Evolutionary conservation across 108 stramenopile genomes (phyloP), one percentile per base, ranked within the genome.

Genomic region (Cyclotella sp.): DNA sequence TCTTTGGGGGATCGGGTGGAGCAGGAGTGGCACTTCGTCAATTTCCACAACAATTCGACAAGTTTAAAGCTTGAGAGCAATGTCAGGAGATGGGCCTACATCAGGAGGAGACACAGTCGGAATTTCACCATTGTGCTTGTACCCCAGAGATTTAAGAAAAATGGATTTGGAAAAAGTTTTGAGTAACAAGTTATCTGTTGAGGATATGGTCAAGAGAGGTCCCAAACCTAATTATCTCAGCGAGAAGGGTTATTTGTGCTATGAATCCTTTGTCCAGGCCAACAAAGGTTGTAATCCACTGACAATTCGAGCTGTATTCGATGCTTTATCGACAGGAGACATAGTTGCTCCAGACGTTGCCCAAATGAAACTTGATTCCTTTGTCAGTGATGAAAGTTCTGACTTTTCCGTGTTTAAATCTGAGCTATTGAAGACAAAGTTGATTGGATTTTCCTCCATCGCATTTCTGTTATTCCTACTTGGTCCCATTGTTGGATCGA

Each of bases 251-350:
- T 92, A 92, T 68, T 44, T 89, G 45, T 88, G 89, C 24, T 92
- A 68, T 78, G 52, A 57, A 9, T 88, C 89, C 19, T 90, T 87
- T 67, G 73, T 63, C 9, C 72, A 71, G 34, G 88, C 85, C 47
- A 90, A 90, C 67, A 72, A 43, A 10, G 82, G 75, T 0, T 76
- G 71, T 60, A 89, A 92, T 86, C 89, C 89, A 5, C 81, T 90
- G 65, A 84, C 89, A 10, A 73, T 92, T n/a, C 79, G 91, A 34
- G 91, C 91, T 29, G 76, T 92, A 18, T 90, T 92, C 74, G 91
- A 92, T 84, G 74, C 85, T 13, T 65, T 83, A 64, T 80, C 80
- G 13, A 89, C 86, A 7, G 83, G 79, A 22, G 82, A 87, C 61
- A 77, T 76, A 55, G 75, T 79, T 46, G 51, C 85, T 61, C 91